Evolutionary conservation across 2,329 filamentous ascomycete species (phyloP).

Genomic region (Acephala macrosclerotiorum): DNA sequence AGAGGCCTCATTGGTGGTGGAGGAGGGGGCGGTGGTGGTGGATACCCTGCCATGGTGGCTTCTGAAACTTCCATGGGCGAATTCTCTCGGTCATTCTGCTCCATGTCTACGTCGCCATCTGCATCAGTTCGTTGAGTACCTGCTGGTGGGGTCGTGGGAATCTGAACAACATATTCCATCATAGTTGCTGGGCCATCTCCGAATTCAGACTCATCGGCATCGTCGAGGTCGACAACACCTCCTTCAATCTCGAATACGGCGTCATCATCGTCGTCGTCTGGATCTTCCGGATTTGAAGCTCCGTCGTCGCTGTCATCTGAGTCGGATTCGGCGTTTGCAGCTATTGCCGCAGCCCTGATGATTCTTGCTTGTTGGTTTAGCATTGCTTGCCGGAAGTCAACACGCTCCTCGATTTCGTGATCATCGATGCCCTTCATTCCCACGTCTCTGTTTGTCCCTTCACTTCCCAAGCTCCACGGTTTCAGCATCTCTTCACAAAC

Average conservation of each 20-base stretch:
- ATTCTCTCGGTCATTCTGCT: constrained; percentile 51
- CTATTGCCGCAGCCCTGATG: constrained; percentile 27
- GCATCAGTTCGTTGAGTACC: constrained; percentile 47
- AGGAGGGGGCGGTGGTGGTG: constrained; percentile 62
- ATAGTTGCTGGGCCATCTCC: constrained; percentile 14
- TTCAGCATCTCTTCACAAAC: constrained; percentile 93
- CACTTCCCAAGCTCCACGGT: constrained; percentile 86
- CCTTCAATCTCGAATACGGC: constrained; percentile 61
- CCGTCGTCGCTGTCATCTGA: constrained; percentile 34
- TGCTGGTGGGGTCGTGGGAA: constrained; percentile 35
- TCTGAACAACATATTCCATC: constrained; percentile 13
- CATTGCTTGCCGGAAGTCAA: constrained; percentile 32
- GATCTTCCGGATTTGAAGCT: constrained; percentile 5
- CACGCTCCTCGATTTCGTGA: constrained; percentile 62
- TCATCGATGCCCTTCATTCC: constrained; percentile 84
- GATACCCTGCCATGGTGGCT: constrained; percentile 79
- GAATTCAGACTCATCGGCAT: constrained; percentile 36
- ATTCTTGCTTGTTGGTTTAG: constrained; percentile 32
- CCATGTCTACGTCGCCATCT: constrained; percentile 52
- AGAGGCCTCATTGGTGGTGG: constrained; percentile 52
- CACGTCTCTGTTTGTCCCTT: constrained; percentile 79
- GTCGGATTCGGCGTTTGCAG: constrained; percentile 32
- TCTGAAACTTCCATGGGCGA: constrained; percentile 79
- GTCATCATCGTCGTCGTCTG: constrained; percentile 33
- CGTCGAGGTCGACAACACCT: constrained; percentile 53